Percentiles rank a stretch among this genome's conserved stretches.
These are phyloP conservation scores for Postia placenta DNA, from an alignment of 768 basidiomycete species.

Conservation along the genomic window DNA sequence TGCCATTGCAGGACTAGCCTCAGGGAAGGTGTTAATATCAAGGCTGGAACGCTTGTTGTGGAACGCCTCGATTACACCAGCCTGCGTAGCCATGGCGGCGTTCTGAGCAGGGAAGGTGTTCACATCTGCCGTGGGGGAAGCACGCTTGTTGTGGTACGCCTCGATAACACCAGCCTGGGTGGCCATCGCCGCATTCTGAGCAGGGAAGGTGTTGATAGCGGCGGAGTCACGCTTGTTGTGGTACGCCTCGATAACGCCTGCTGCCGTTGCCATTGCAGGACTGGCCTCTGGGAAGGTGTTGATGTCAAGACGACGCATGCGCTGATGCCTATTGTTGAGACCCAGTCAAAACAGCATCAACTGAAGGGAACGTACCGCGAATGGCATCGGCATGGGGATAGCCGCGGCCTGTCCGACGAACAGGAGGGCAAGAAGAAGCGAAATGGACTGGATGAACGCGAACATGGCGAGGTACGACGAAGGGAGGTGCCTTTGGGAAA, in stretches of 20 bases:
- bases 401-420: conserved; percentile 38
- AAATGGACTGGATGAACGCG: conserved; percentile 30
- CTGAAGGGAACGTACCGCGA: conserved; percentile 28
- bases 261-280: conserved; percentile 22
- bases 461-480: conserved; percentile 36
- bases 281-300: conserved; percentile 28
- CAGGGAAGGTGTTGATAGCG: conserved; percentile 24
- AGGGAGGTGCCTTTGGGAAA: conserved; percentile 11
- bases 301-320: too few relatives aligned
- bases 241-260: conserved; percentile 13
- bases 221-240: conserved; percentile 8
- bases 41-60: conserved; percentile 18
- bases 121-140: conserved; percentile 14
- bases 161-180: conserved; percentile 28
- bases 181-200: conserved; percentile 29
- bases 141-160: conserved; percentile 10
- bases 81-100: conserved; percentile 13
- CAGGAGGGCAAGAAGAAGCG: conserved; percentile 35
- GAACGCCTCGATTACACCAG: conserved; percentile 14
- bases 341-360: too few relatives aligned
- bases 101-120: conserved; percentile 22
- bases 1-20: conserved; percentile 26
- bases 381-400: conserved; percentile 36
- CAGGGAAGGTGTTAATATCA: conserved; percentile 26
- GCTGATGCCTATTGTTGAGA: too few relatives aligned